Base-by-base conservation (phyloP, 192 early-diverging fungal genomes). In the Globomyces pollinis-pini region DNA sequence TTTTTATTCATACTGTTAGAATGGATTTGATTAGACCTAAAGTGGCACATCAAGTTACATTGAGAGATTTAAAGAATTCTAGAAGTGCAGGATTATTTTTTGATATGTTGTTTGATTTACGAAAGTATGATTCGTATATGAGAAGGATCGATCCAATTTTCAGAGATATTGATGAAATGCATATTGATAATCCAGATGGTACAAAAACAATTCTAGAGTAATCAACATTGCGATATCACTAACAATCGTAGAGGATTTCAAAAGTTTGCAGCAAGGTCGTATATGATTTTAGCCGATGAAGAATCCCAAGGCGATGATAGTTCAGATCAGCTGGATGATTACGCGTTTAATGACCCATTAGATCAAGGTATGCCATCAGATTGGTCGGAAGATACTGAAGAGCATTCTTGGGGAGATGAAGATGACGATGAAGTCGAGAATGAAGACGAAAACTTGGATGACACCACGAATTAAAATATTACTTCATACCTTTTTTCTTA, bases 51-150 rank as follows among this genome's bases (percentile, higher is more conserved):
- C 24, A 66, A 6, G 64, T 83, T 26, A 76, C 76, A 2, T 60
- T 77, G 2, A 29, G 42, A 15, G 80, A 83, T 55, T 55, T 83
- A 29, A 79, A 76, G 55, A 49, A 61, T 0, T 67, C 63, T 39
- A 42, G 50, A 12, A 59, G 62, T 44, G 72, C 78, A 1, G 29
- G 50, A 7, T 63, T 80, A 2, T 71, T 83, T 32, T 83, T 83
- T 55, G 79, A 83, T 56, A 76, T 82, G 71, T 13, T 83, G 4
- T 83, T 83, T 64, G 79, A 83, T 59, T 42, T 81, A n/a, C 62
- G 74, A 4, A 70, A 73, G 39, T 83, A 83, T 61, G 81, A 83
- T 31, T 39, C 57, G 21, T 64, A 83, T 54, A 39, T 78, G 2
- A 67, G 76, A 9, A 47, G 79, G 38, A 72, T 80, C 28, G 79